A percentile compares a stretch with the other conserved stretches of the same genome.
Conservation (phyloP, 2,329 filamentous ascomycete species). For the Fusarium miscanthi region DNA sequence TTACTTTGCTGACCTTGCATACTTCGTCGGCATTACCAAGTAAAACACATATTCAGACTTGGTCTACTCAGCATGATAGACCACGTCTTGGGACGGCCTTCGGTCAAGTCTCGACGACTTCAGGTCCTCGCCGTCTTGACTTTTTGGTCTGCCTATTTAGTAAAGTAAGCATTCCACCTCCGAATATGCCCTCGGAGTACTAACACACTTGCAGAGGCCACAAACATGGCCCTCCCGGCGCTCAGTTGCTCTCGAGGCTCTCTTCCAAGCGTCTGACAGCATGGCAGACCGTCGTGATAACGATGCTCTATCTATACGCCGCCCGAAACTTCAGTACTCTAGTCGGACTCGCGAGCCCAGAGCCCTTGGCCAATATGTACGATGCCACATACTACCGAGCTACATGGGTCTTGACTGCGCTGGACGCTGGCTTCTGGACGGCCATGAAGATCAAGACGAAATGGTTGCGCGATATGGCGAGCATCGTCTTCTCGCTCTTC, state of each 20-base stretch:
- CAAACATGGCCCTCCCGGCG: slow-evolving; percentile 85
- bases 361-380: slow-evolving; percentile 95
- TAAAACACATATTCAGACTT: background rate
- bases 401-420: slow-evolving; percentile 93
- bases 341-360: slow-evolving; percentile 88
- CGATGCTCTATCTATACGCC: slow-evolving; percentile 90
- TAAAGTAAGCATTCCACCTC: slow-evolving; percentile 64
- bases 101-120: slow-evolving; percentile 88
- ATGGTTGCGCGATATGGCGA: slow-evolving; percentile 84
- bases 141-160: slow-evolving; percentile 90
- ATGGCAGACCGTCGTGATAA: slow-evolving; percentile 90
- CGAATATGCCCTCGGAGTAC: slow-evolving; percentile 2
- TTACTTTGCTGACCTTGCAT: slow-evolving; percentile 2
- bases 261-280: slow-evolving; percentile 79
- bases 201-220: slow-evolving; percentile 71
- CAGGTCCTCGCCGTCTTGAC: slow-evolving; percentile 92
- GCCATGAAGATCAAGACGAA: slow-evolving; percentile 89
- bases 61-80: slow-evolving; percentile 68
- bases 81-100: slow-evolving; percentile 91
- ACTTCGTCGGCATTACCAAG: background rate
- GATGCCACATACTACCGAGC: slow-evolving; percentile 92
- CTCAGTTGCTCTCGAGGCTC: slow-evolving; percentile 76
- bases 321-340: slow-evolving; percentile 94
- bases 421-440: slow-evolving; percentile 98
- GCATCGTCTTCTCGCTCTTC: slow-evolving; percentile 86